These are phyloP conservation scores for Erysimum cheiri DNA, from an alignment of 441 rosid species.

Conservation along the genomic window DNA sequence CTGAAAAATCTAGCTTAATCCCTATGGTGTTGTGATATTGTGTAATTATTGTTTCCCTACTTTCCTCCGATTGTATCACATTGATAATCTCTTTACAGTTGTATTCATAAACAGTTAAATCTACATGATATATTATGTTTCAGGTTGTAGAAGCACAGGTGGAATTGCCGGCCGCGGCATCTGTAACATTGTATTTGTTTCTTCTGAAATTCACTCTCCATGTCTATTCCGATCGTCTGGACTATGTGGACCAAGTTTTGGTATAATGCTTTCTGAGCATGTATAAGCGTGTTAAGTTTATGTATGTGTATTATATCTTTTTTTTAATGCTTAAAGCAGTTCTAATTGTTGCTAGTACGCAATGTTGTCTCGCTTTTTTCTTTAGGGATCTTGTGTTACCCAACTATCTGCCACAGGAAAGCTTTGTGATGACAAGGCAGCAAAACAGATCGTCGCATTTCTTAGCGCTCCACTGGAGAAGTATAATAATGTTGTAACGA, in stretches of 20 bases:
- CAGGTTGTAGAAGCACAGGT: constrained; percentile 96
- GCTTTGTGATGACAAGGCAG: constrained; percentile 80
- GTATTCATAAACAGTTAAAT: constrained; percentile 19
- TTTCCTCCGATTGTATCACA: constrained; percentile 16
- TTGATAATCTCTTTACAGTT: constrained; percentile 14
- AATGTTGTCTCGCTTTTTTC: constrained; percentile 22
- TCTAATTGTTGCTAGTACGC: constrained; percentile 29
- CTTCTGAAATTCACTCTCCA: constrained; percentile 96
- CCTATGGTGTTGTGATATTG: neutral
- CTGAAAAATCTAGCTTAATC: constrained; percentile 14
- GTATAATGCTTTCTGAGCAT: constrained; percentile 52
- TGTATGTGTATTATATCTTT: neutral
- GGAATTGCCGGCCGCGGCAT: constrained; percentile 86
- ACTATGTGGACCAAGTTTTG: constrained; percentile 98
- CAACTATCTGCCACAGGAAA: constrained; percentile 80
- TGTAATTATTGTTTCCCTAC: constrained; percentile 2
- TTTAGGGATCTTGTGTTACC: constrained; percentile 88
- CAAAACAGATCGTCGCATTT: constrained; percentile 90
- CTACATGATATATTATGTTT: constrained; percentile 42
- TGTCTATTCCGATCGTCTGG: constrained; percentile 95
- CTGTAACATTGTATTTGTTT: constrained; percentile 87
- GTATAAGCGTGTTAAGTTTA: constrained; percentile 29
- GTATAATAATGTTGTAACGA: constrained; percentile 86
- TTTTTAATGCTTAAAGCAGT: constrained; percentile 13
- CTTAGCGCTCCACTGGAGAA: constrained; percentile 96